Base-by-base conservation (phyloP, 2,329 filamentous ascomycete species). In the Venturia aucupariae region DNA sequence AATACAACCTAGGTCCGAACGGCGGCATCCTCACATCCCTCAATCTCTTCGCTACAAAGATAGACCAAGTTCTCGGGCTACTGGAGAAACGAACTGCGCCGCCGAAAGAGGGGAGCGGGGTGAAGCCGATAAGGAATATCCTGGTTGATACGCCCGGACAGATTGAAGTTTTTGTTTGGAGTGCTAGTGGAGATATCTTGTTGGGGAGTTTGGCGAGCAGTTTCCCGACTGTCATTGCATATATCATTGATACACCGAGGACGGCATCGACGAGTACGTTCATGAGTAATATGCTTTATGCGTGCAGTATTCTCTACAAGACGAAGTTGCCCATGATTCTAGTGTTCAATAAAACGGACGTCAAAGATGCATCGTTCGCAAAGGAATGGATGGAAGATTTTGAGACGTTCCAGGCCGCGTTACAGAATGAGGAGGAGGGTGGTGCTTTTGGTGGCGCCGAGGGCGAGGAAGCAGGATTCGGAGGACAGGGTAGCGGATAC, bases 301-400 rank as follows among this genome's bases (percentile, higher is more conserved):
- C 94, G 27, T 97, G 94, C 81, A 96, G 90, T 66, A 99, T 99
- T 68, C 84, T 99, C 19, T 99, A 99, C 84, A 97, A 97, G 81
- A 97, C 93, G 1, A 96, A 96, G 75, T 82, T 99, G 0, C 94
- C 94, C 30, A 99, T 99, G 94, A 95, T 99, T 63, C 80, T 99
- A 8, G 94, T 99, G 13, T 97, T 99, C 82, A 99, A 99, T 81
- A 99, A 99, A 80, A 97, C 92, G 0, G 94, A 99, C 72, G 91
- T 96, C 51, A 91, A 96, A 75, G 89, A 95, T 71, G 90, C 92
- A 0, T 84, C 85, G 32, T 96, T 96, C 72, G 94, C 92, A 1
- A 94, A 93, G 78, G 92, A 97, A 73, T 99, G 95, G 94, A 99
- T 99, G 94, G 96, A 92, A 6, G 93, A 99, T 75, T 99, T 97